Conservation (phyloP, 2,329 filamentous ascomycete genomes). For the Bipolaris gigantea region DNA sequence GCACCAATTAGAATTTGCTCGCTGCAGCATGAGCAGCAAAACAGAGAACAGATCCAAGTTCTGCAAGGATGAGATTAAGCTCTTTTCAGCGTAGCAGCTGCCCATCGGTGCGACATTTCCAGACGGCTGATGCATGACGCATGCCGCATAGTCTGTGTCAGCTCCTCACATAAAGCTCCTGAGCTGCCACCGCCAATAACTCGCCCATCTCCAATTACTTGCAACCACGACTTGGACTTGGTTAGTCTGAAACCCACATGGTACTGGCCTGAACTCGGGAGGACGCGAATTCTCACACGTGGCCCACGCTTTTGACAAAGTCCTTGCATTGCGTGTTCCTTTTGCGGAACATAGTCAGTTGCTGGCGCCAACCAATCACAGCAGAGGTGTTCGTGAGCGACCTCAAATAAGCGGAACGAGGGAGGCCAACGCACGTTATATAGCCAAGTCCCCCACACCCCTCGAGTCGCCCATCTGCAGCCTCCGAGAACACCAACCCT, state of each 20-base stretch:
- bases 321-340: neutral
- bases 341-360: slow-evolving; percentile 4
- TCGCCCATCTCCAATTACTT: neutral
- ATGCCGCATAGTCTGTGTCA: neutral
- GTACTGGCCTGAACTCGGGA: neutral
- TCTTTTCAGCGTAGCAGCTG: neutral
- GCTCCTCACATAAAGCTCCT: neutral
- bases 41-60: neutral
- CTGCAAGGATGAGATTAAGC: neutral
- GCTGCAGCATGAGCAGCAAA: neutral
- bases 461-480: neutral
- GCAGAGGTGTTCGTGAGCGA: slow-evolving; percentile 27
- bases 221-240: neutral
- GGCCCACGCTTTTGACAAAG: neutral
- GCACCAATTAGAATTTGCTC: neutral
- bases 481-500: slow-evolving; percentile 5
- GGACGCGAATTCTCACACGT: neutral
- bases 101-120: neutral
- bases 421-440: slow-evolving; percentile 5
- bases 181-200: neutral
- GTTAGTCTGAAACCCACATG: neutral
- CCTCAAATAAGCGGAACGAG: slow-evolving; percentile 3
- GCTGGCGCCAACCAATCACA: slow-evolving; percentile 20
- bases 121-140: neutral
- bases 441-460: neutral